phyloP scores from a whole-genome alignment of 108 stramenopile genomes.

The Cylindrotheca closterium region DNA sequence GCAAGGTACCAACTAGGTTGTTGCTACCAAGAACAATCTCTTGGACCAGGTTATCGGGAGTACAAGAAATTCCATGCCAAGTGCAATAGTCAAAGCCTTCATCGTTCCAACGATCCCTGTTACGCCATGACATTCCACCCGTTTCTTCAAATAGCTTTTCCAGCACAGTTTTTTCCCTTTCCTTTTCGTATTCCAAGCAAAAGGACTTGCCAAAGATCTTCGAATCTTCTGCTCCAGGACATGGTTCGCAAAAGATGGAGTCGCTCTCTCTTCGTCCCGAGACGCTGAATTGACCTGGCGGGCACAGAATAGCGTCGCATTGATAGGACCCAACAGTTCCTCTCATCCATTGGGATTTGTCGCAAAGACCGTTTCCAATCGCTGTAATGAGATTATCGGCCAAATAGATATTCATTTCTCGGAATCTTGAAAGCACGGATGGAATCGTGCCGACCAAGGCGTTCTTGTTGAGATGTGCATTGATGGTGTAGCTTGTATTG shows the following conservation, averaged over 20 bases:
- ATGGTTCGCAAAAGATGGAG: slow-evolving; percentile 41
- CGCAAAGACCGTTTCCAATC: slow-evolving; percentile 59
- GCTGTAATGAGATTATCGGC: slow-evolving; percentile 61
- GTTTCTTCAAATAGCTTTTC: slow-evolving; percentile 55
- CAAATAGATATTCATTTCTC: slow-evolving; percentile 67
- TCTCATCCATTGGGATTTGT: slow-evolving; percentile 61
- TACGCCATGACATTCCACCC: slow-evolving; percentile 57
- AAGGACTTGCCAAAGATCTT: slow-evolving; percentile 58
- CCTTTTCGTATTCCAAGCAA: slow-evolving; percentile 43
- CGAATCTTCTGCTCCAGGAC: slow-evolving; percentile 50
- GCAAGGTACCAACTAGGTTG: slow-evolving; percentile 69
- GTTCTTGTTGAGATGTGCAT: slow-evolving; percentile 36
- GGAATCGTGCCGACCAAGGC: slow-evolving; percentile 45
- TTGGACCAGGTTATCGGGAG: slow-evolving; percentile 51
- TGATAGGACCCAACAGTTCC: slow-evolving; percentile 49
- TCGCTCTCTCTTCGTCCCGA: slow-evolving; percentile 62
- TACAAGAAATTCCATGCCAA: slow-evolving; percentile 79
- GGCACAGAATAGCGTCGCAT: slow-evolving; percentile 77
- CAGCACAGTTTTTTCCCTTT: slow-evolving; percentile 58
- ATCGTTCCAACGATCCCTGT: slow-evolving; percentile 68
- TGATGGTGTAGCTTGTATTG: slow-evolving; percentile 39
- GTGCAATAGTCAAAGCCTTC: slow-evolving; percentile 55
- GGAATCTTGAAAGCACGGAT: slow-evolving; percentile 26
- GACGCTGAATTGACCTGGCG: slow-evolving; percentile 51
- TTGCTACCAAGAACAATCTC: slow-evolving; percentile 74